These are phyloP conservation scores for Abortiporus biennis DNA, from an alignment of 1,284 basidiomycete genomes.

Conservation along the genomic window DNA sequence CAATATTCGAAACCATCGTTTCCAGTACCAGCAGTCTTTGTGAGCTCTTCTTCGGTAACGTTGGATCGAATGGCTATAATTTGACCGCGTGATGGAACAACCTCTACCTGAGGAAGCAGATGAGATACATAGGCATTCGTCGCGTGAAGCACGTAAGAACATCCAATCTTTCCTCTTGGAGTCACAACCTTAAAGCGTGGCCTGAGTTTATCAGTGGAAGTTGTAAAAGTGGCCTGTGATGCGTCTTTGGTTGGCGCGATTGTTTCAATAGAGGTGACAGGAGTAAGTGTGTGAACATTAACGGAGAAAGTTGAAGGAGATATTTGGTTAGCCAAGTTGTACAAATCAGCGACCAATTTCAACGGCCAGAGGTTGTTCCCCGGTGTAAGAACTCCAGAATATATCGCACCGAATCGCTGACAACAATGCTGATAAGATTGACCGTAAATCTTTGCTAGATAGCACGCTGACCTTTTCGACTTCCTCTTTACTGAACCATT, in stretches of 20 bases:
- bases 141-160: constrained; percentile 67
- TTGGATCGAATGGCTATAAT: constrained; percentile 56
- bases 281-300: constrained; percentile 62
- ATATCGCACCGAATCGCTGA: constrained; percentile 51
- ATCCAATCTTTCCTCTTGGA: constrained; percentile 50
- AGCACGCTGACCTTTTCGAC: constrained; percentile 36
- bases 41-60: constrained; percentile 29
- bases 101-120: constrained; percentile 54
- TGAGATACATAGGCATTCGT: constrained; percentile 76
- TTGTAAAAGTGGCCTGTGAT: background rate
- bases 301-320: constrained; percentile 34
- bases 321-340: constrained; percentile 30
- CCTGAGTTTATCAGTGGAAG: background rate
- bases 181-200: constrained; percentile 47
- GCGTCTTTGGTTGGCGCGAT: constrained; percentile 3
- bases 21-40: constrained; percentile 15
- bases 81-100: constrained; percentile 74
- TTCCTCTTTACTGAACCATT: constrained; percentile 43
- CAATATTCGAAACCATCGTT: constrained; percentile 69
- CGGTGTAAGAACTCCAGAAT: constrained; percentile 44
- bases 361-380: constrained; percentile 74
- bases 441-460: constrained; percentile 7
- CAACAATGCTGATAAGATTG: background rate
- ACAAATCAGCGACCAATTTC: constrained; percentile 69
- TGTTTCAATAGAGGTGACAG: constrained; percentile 44